Percentiles rank a stretch among this genome's conserved stretches.
phyloP scores from a whole-genome alignment of 2,329 filamentous ascomycete species.

The Alternaria ventricosa region DNA sequence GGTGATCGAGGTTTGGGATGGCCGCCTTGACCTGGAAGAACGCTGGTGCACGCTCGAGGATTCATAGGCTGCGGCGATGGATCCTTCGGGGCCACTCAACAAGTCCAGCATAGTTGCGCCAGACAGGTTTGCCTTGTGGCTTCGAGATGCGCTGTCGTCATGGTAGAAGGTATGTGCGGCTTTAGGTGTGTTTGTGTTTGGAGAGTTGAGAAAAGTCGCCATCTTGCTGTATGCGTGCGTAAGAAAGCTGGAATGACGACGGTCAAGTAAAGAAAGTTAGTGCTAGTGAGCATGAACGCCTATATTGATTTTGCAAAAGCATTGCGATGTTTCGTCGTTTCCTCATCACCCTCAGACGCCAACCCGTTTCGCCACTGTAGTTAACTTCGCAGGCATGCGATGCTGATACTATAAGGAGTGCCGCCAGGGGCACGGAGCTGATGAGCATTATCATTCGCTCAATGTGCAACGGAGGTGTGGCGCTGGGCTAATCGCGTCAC shows the following conservation, averaged over 20 bases:
- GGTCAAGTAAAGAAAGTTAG: conserved; percentile 4
- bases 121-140: conserved; percentile 30
- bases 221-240: conserved; percentile 13
- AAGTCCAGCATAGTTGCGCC: conserved; percentile 29
- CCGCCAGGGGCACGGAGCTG: conserved; percentile 3
- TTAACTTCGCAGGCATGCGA: conserved; percentile 6
- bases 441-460: conserved; percentile 10
- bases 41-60: not conserved
- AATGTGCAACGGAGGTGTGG: not conserved
- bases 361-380: conserved; percentile 19
- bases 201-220: conserved; percentile 19
- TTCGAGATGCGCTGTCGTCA: conserved; percentile 9
- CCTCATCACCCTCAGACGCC: conserved; percentile 14
- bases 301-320: conserved; percentile 7
- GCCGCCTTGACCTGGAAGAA: conserved; percentile 22
- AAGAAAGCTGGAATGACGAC: not conserved
- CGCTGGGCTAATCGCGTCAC: conserved; percentile 5
- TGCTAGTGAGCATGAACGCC: not conserved
- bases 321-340: conserved; percentile 14
- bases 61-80: conserved; percentile 18
- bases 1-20: conserved; percentile 31
- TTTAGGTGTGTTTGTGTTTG: too few species aligned
- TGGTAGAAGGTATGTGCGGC: conserved; percentile 13
- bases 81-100: conserved; percentile 20
- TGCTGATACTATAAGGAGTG: conserved; percentile 8